These are phyloP conservation scores for Physaria fendleri DNA, from an alignment of 345 rosid species.

Conservation along the genomic window DNA sequence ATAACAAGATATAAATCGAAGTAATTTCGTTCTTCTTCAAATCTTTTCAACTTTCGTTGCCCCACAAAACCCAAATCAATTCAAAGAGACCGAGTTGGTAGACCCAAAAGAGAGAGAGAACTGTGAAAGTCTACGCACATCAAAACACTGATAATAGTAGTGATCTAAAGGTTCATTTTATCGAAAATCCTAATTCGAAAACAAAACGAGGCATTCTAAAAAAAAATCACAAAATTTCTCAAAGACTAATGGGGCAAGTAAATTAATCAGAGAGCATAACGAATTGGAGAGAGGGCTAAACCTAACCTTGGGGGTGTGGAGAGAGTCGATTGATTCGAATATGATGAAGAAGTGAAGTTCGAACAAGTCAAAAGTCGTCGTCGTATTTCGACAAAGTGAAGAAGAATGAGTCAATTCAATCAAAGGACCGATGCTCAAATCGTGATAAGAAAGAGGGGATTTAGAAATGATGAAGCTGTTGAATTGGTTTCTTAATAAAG, in stretches of 20 bases:
- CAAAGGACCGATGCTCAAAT: background rate
- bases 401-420: background rate
- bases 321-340: conserved; percentile 3
- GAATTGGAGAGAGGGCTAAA: background rate
- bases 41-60: background rate
- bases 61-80: background rate
- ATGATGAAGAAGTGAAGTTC: conserved; percentile 3
- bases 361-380: conserved; percentile 17
- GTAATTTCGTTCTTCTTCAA: background rate
- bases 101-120: background rate
- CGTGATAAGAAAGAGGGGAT: background rate
- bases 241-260: background rate
- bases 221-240: background rate
- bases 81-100: background rate
- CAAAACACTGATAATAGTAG: background rate
- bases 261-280: background rate
- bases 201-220: background rate
- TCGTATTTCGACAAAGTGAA: conserved; percentile 8
- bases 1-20: background rate
- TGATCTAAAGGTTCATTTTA: background rate
- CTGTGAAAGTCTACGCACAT: background rate
- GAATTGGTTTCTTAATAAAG: background rate
- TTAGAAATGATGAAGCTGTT: background rate
- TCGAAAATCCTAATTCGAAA: conserved; percentile 2
- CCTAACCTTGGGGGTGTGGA: background rate